Evolutionary conservation across 192 early-diverging fungal species (phyloP), one percentile per base, ranked within the genome.

Genomic region (Linnemannia zychae): DNA sequence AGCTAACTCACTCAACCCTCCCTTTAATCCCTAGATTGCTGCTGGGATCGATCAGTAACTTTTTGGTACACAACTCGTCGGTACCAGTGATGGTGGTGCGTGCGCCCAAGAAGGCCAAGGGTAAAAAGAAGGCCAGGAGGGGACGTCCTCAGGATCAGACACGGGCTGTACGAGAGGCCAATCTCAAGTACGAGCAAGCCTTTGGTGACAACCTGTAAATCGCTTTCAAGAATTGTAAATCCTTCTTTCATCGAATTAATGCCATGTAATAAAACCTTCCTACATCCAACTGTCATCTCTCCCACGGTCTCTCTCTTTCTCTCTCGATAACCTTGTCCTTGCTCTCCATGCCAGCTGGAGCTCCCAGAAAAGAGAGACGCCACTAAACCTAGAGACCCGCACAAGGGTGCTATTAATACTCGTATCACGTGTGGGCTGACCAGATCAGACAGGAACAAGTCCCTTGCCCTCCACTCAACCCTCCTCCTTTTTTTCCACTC

Each of bases 21-120:
- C 9, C 34, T 36, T 22, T 48, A 13, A 57, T 16, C 13, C 7
- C n/a, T 72, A 91, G 89, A 20, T 67, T 91, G 16, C 37, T 90
- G 33, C 78, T 91, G 47, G 90, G 90, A 75, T 90, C 89, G 20
- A 88, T 91, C 63, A 89, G 88, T 74, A 90, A 89, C 18, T 91
- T 88, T 67, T 73, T 91, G 36, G 89, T 91, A 11, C 90, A 91
- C 70, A 91, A 91, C 53, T 90, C 89, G 13, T 81, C 89, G 15
- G 89, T 89, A 4, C 90, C 90, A 2, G 90, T 91, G 20, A 84
- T 88, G 47, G 90, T 91, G 4, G 87, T 91, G 33, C 79, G 84
- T 17, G 80, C 78, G 15, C 88, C 87, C 9, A 89, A 88, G 44
- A 88, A 88, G 57, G 71, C 77, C 36, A 89, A 85, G 38, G 73